Conservation (phyloP, 2,329 filamentous ascomycete species). For the Aureobasidium musti region DNA sequence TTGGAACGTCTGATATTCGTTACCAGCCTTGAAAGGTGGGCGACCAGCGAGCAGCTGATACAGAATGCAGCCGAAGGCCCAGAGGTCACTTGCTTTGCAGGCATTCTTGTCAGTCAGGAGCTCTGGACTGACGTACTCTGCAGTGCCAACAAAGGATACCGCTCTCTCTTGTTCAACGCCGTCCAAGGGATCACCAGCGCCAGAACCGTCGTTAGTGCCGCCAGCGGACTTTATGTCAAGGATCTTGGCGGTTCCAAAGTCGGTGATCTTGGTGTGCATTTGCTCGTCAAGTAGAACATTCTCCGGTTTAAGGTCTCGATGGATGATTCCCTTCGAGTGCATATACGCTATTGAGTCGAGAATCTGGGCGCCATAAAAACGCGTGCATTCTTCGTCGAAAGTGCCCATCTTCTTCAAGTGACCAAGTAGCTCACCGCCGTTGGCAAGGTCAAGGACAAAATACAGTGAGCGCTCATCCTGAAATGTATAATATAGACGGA, state of each 20-base stretch:
- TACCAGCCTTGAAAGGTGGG: slow-evolving; percentile 92
- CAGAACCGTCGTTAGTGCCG: slow-evolving; percentile 42
- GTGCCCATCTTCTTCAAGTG: slow-evolving; percentile 92
- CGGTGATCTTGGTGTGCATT: slow-evolving; percentile 98
- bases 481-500: slow-evolving; percentile 97
- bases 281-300: slow-evolving; percentile 93
- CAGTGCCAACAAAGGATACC: slow-evolving; percentile 94
- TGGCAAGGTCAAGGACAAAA: slow-evolving; percentile 92
- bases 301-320: slow-evolving; percentile 94
- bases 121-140: slow-evolving; percentile 97
- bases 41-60: slow-evolving; percentile 95
- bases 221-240: slow-evolving; percentile 56
- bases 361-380: slow-evolving; percentile 94
- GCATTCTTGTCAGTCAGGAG: slow-evolving; percentile 95
- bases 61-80: slow-evolving; percentile 98
- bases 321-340: slow-evolving; percentile 94
- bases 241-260: slow-evolving; percentile 98
- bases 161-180: slow-evolving; percentile 69
- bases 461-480: slow-evolving; percentile 96
- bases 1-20: slow-evolving; percentile 96
- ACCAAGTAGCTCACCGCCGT: slow-evolving; percentile 85
- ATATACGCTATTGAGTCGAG: slow-evolving; percentile 96
- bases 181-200: slow-evolving; percentile 55
- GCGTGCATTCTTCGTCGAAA: slow-evolving; percentile 91
- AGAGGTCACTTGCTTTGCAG: slow-evolving; percentile 95